phyloP scores from a whole-genome alignment of 1,284 basidiomycete species.

The Lentinus polychrous region DNA sequence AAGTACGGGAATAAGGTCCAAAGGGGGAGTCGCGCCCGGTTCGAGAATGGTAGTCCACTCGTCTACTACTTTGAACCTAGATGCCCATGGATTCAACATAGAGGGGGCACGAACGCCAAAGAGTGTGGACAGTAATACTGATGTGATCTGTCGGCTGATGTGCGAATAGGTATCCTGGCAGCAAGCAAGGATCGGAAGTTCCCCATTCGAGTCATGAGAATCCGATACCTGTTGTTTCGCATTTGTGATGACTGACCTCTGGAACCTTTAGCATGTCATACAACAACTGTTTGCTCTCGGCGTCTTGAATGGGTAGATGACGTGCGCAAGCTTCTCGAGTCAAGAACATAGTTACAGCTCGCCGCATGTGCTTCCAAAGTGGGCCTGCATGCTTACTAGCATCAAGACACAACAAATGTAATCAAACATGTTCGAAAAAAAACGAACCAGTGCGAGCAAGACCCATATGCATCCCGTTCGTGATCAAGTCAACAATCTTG shows the following conservation, averaged over 20 bases:
- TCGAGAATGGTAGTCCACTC: constrained; percentile 21
- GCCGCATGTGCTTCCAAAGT: constrained; percentile 27
- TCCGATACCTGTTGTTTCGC: neutral
- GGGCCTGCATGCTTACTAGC: constrained; percentile 10
- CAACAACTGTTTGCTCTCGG: constrained; percentile 29
- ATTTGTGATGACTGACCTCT: constrained; percentile 17
- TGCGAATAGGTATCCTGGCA: constrained; percentile 24
- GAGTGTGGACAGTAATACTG: constrained; percentile 22
- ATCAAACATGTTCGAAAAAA: neutral
- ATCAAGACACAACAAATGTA: neutral
- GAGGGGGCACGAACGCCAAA: constrained; percentile 26
- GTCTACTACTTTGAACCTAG: constrained; percentile 20
- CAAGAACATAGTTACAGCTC: constrained; percentile 23
- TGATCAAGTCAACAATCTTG: neutral
- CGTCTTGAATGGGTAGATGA: constrained; percentile 23
- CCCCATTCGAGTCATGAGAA: neutral
- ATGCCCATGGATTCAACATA: constrained; percentile 17
- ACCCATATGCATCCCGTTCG: constrained; percentile 2
- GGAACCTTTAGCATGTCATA: constrained; percentile 25
- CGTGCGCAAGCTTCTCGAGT: constrained; percentile 18
- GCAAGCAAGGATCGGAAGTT: too few species aligned
- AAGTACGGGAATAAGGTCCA: constrained; percentile 28
- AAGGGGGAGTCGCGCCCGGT: constrained; percentile 26
- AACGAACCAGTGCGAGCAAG: constrained; percentile 4
- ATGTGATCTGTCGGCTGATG: constrained; percentile 21